Conservation (phyloP, 495 filamentous ascomycete species). For the Daldinia loculata region DNA sequence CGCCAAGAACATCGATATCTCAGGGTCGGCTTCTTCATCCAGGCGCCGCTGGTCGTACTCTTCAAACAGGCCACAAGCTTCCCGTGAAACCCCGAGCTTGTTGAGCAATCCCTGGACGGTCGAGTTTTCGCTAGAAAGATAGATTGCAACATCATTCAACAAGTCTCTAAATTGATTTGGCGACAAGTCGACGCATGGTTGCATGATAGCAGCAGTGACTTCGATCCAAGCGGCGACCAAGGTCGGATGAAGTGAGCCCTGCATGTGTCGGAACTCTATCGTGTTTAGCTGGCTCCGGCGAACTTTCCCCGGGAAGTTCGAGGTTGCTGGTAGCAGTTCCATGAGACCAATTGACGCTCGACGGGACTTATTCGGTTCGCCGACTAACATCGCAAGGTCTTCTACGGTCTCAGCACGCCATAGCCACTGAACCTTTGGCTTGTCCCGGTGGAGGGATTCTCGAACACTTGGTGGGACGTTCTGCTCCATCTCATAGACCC, state of each 20-base stretch:
- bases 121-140: background rate
- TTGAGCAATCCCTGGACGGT: slow-evolving; percentile 6
- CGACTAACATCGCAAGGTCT: slow-evolving; percentile 27
- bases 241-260: slow-evolving; percentile 30
- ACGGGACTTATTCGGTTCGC: slow-evolving; percentile 27
- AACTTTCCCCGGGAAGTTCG: slow-evolving; percentile 24
- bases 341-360: slow-evolving; percentile 20
- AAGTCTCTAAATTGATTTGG: slow-evolving; percentile 10
- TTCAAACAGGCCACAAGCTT: slow-evolving; percentile 11
- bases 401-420: slow-evolving; percentile 26
- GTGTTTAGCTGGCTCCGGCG: slow-evolving; percentile 34
- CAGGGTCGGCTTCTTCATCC: slow-evolving; percentile 25
- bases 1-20: slow-evolving; percentile 16
- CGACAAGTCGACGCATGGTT: slow-evolving; percentile 16
- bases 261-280: slow-evolving; percentile 36
- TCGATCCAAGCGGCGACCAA: slow-evolving; percentile 28
- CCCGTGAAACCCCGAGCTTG: slow-evolving; percentile 7
- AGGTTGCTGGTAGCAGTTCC: slow-evolving; percentile 28
- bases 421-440: slow-evolving; percentile 28
- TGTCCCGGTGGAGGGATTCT: slow-evolving; percentile 10
- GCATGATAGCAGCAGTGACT: slow-evolving; percentile 23
- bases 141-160: slow-evolving; percentile 7
- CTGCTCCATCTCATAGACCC: slow-evolving; percentile 28
- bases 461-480: slow-evolving; percentile 17
- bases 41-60: slow-evolving; percentile 10